A percentile compares a stretch with the other conserved stretches of the same genome.
Conservation (phyloP, 2,329 filamentous ascomycete genomes). For the Exophiala dermatitidis region DNA sequence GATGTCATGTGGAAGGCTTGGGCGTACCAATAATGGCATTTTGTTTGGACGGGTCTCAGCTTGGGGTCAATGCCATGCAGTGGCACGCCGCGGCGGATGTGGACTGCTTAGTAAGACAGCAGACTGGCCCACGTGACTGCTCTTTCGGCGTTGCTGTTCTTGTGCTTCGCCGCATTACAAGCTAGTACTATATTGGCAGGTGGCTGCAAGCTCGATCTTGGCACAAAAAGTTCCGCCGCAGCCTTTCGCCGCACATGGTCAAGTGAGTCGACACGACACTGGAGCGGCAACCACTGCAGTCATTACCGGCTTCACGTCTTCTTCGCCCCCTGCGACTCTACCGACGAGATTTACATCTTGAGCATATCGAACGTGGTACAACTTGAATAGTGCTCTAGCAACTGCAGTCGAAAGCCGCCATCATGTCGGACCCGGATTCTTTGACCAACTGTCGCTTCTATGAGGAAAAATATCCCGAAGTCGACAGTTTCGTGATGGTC, state of each 20-base stretch:
- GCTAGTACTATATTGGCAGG: too few relatives aligned
- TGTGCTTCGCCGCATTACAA: not conserved
- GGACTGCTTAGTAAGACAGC: not conserved
- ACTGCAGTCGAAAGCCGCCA: constrained; percentile 3
- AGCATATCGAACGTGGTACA: not conserved
- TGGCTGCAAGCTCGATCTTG: not conserved
- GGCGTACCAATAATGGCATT: not conserved
- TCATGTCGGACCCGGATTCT: constrained; percentile 47
- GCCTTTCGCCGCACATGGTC: constrained; percentile 6
- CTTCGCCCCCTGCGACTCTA: constrained; percentile 62
- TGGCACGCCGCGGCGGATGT: too few relatives aligned
- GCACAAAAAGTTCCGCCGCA: constrained; percentile 7
- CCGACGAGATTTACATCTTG: not conserved
- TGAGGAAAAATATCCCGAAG: constrained; percentile 95
- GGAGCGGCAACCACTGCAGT: not conserved
- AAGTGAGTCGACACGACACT: not conserved
- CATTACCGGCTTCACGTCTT: constrained; percentile 23
- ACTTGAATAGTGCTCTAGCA: not conserved
- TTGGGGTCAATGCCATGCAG: too few relatives aligned
- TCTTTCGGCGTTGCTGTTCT: not conserved
- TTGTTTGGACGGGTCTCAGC: too few relatives aligned
- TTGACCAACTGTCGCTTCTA: constrained; percentile 96
- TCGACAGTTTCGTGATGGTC: constrained; percentile 99
- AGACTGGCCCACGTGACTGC: not conserved
- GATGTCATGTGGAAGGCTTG: not conserved